Evolutionary conservation across 345 rosid genomes (phyloP).

Genomic region (Heritiera fomes): DNA sequence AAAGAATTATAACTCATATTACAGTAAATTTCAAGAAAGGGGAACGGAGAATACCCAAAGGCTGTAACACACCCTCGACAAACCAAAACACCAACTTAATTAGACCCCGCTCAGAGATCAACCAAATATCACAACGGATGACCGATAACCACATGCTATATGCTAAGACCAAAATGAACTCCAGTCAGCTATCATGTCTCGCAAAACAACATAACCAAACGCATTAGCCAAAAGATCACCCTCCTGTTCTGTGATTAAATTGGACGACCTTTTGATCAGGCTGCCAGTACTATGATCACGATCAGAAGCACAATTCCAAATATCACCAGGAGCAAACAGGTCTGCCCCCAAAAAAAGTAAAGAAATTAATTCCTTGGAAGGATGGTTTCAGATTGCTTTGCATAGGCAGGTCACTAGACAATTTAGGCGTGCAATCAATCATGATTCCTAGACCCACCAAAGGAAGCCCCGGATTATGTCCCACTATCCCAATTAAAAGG

Average conservation of each 20-base stretch:
- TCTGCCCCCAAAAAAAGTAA: constrained; percentile 38
- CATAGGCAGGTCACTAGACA: not conserved
- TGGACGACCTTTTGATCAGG: constrained; percentile 35
- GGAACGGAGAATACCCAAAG: constrained; percentile 19
- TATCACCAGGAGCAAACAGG: constrained; percentile 89
- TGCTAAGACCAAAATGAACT: constrained; percentile 22
- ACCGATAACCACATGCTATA: constrained; percentile 21
- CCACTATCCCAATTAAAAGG: not conserved
- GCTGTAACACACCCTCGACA: constrained; percentile 14
- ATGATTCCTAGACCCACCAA: not conserved
- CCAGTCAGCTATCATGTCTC: constrained; percentile 19
- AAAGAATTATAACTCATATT: constrained; percentile 25
- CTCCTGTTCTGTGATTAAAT: not conserved
- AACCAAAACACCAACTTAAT: constrained; percentile 18
- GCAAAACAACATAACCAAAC: constrained; percentile 12
- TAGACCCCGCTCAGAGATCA: constrained; percentile 11
- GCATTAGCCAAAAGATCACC: constrained; percentile 16
- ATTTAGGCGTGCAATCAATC: not conserved
- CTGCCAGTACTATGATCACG: constrained; percentile 69
- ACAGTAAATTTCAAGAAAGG: not conserved
- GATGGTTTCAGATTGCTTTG: not conserved
- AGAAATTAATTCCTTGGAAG: not conserved
- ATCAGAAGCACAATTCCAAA: constrained; percentile 82
- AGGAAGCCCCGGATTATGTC: not conserved
- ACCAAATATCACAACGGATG: not conserved